A percentile compares a stretch with the other conserved stretches of the same genome.
phyloP scores from a whole-genome alignment of 1,139 yeast genomes.

The Meyerozyma elateridarum region DNA sequence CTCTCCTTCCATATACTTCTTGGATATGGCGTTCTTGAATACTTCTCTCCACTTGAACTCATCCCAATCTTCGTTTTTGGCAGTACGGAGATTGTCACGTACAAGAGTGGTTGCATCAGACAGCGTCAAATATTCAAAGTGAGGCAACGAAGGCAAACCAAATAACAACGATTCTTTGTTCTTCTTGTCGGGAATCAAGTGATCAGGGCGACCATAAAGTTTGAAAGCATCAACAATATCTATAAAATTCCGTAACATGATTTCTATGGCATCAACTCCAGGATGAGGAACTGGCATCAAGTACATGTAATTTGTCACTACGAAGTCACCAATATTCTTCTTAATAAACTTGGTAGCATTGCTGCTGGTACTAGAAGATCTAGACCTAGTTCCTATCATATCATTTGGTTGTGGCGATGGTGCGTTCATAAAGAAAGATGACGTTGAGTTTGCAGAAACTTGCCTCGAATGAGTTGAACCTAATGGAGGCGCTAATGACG shows the following conservation, averaged over 20 bases:
- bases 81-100: slow-evolving; percentile 23
- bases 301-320: slow-evolving; percentile 34
- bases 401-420: slow-evolving; percentile 9
- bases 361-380: slow-evolving; percentile 6
- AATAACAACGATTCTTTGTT: slow-evolving; percentile 45
- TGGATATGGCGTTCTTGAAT: slow-evolving; percentile 20
- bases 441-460: slow-evolving; percentile 11
- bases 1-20: slow-evolving; percentile 8
- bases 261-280: slow-evolving; percentile 52
- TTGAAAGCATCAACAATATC: slow-evolving; percentile 52
- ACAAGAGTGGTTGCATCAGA: slow-evolving; percentile 35
- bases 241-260: slow-evolving; percentile 50
- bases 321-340: slow-evolving; percentile 25
- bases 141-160: slow-evolving; percentile 56
- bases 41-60: slow-evolving; percentile 36
- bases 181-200: slow-evolving; percentile 42
- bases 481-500: slow-evolving; percentile 7
- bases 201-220: slow-evolving; percentile 52
- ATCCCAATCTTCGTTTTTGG: slow-evolving; percentile 33
- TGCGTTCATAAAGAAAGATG: slow-evolving; percentile 15
- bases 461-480: slow-evolving; percentile 7
- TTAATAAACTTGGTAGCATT: slow-evolving; percentile 11
- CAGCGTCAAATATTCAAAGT: slow-evolving; percentile 43
- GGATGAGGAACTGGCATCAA: slow-evolving; percentile 54
- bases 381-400: slow-evolving; percentile 5